Base-by-base conservation (phyloP, 768 basidiomycete species). In the Lanmaoa pseudosensibilis region DNA sequence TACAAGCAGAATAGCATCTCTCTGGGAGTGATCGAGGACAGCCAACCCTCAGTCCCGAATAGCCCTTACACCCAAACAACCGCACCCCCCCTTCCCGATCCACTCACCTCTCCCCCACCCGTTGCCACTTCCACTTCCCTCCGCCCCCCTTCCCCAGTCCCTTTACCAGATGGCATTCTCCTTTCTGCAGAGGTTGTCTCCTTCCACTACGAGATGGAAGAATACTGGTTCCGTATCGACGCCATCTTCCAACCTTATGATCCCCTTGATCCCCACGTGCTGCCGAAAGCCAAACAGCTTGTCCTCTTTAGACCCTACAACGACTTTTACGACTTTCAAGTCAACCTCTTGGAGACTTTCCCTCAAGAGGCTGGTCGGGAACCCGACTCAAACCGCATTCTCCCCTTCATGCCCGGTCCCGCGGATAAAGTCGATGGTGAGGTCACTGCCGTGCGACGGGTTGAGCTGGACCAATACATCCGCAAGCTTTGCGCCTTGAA, bases 371-470 rank as follows among this genome's bases (percentile, higher is more conserved):
- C 94, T 15, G 97, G 97, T 21, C 83, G 91, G 16, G 74, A 86
- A 36, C 77, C 83, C 11, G 79, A 79, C 30, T 76, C 83, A 59
- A 79, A 79, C 10, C 82, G 97, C 36, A 88, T 96, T 49, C 77
- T 99, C 27, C 97, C 97, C 2, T 98, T 85, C 74, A 99, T 99
- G 97, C 97, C 97, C 3, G 97, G 97, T 3, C 97, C 95, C 6
- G 84, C 90, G 8, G 80, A 88, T 25, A 76, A 86, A 19, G 93
- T 98, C 34, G 87, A 94, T 73, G 88, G 92, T 60, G 79, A 80
- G 39, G 78, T 98, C 60, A 96, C 94, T 27, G 85, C 88, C 16
- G 82, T 84, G 34, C 79, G 97, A 52, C 82, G 88, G 57, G 79
- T 77, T 19, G 97, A 98, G 66, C 80, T 99, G 30, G 90, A 97